Percentiles rank a stretch among this genome's conserved stretches.
Conservation (phyloP, 2,329 filamentous ascomycete species). For the Xylaria sp. region DNA sequence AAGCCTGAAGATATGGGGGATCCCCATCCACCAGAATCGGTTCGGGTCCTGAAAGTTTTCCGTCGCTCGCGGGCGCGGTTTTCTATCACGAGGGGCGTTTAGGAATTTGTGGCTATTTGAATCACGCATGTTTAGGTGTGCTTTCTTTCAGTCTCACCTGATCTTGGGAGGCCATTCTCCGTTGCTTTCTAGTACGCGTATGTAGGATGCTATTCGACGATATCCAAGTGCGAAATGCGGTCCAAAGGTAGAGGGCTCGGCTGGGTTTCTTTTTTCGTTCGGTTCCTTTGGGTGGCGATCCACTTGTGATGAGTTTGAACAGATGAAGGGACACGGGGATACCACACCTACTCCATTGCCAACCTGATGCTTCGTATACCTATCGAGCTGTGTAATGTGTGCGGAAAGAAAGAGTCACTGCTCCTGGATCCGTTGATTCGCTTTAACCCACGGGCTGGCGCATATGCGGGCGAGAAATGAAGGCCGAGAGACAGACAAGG, state of each 20-base stretch:
- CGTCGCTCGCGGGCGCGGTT: constrained; percentile 8
- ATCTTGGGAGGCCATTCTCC: constrained; percentile 12
- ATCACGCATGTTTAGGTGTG: not conserved
- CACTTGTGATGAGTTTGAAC: not conserved
- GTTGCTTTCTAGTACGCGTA: constrained; percentile 3
- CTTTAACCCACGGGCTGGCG: constrained; percentile 7
- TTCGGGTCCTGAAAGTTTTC: constrained; percentile 14
- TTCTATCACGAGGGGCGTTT: constrained; percentile 13
- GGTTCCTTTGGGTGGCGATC: not conserved
- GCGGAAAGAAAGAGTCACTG: constrained; percentile 1
- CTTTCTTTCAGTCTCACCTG: constrained; percentile 11
- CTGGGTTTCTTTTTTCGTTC: not conserved
- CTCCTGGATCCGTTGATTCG: constrained; percentile 6
- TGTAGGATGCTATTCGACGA: constrained; percentile 1
- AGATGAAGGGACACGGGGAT: not conserved
- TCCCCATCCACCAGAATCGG: constrained; percentile 13
- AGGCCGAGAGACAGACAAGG: not conserved
- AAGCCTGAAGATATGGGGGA: constrained; percentile 26
- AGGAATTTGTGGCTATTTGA: not conserved
- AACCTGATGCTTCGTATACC: not conserved
- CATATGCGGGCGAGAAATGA: constrained; percentile 6
- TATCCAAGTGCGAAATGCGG: not conserved
- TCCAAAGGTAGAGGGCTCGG: not conserved
- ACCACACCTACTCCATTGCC: constrained; percentile 10
- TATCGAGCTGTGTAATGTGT: constrained; percentile 3